These are phyloP conservation scores for Venturia carpophila DNA, from an alignment of 2,329 filamentous ascomycete species.

Conservation along the genomic window DNA sequence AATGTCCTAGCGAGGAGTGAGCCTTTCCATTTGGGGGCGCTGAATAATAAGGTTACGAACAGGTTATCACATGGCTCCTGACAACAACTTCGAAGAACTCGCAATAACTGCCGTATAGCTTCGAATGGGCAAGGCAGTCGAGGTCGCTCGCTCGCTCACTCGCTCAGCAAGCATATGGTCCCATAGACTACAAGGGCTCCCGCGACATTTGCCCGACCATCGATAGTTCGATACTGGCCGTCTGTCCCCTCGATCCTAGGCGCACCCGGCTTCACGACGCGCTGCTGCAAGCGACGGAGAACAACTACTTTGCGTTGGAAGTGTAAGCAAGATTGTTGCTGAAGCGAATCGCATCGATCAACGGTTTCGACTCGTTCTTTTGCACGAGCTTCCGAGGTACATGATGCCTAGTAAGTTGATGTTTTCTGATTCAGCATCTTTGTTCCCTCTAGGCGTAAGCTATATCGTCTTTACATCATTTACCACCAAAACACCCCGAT, in stretches of 20 bases:
- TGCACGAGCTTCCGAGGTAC: background rate
- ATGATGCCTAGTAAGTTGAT: background rate
- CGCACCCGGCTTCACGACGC: background rate
- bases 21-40: background rate
- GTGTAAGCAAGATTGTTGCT: background rate
- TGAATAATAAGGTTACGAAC: conserved; percentile 2
- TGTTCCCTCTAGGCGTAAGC: background rate
- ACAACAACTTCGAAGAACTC: background rate
- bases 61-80: background rate
- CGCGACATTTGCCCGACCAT: background rate
- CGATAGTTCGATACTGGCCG: background rate
- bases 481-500: background rate
- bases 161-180: background rate
- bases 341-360: background rate
- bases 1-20: background rate
- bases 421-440: background rate
- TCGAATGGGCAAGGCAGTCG: background rate
- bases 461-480: conserved; percentile 9
- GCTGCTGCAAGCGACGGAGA: background rate
- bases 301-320: background rate
- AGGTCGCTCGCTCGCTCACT: too few relatives aligned
- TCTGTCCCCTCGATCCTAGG: background rate
- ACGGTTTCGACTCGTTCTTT: background rate
- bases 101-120: background rate
- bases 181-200: background rate